Base-by-base conservation (phyloP, 441 rosid species). In the Kokia cookei region DNA sequence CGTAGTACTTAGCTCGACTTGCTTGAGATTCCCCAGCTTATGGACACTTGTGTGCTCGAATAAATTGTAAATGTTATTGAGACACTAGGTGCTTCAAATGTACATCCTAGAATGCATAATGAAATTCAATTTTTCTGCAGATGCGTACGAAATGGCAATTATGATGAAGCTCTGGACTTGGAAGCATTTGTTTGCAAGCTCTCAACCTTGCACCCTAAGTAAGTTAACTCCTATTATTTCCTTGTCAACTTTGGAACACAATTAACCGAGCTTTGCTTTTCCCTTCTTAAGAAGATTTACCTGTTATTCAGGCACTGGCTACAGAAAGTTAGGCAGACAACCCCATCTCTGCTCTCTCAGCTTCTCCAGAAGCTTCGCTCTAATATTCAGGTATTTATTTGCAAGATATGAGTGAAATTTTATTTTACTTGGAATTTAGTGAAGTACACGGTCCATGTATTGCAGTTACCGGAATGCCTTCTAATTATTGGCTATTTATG, bases 11-110 rank as follows among this genome's bases (percentile, higher is more conserved):
- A 93, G 83, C 98, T 95, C 45, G 99, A 93, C 82, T 88, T 95
- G 87, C 99, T 95, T 69, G 98, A 93, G 85, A 95, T 95, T 75
- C 99, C 98, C 78, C 99, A 93, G 84, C 99, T 93, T 73, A 95
- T 95, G 99, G 99, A 93, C 84, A 95, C 99, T 98, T 95, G 85
- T 61, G 96, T 83, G 73, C 66, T 79, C 80, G 50, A 29, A 26
- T 29, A 72, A 53, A 12, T 65, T 62, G 14, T 69, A n/a, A 59
- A 61, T 50, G n/a, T 35, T 0, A 32, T 32, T 9, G 35, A 45
- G 50, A 27, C 45, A 65, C 55, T 10, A 40, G 11, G 26, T 26
- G n/a, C 40, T 54, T 19, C 11, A 2, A 29, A 40, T 22, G 57
- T 64, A 51, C 35, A 65, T 55, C 27, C 62, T 65, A 27, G 22